These are phyloP conservation scores for Prunus mira DNA, from an alignment of 306 rosid genomes.

Conservation along the genomic window DNA sequence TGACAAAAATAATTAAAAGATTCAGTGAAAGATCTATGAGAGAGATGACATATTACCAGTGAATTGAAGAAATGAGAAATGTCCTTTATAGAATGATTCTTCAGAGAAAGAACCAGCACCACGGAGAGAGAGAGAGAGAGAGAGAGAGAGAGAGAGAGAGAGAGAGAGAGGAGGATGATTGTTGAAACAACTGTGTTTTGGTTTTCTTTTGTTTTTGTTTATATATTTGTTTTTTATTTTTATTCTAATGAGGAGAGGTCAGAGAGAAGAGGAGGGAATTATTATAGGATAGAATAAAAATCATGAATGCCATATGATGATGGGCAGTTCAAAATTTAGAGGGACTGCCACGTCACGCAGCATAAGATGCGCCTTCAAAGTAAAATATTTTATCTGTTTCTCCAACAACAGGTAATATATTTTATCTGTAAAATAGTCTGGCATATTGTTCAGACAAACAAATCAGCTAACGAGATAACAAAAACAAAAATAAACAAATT, in stretches of 20 bases:
- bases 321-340: no score
- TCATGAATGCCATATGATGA: neutral
- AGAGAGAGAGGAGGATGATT: no score
- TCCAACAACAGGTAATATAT: no score
- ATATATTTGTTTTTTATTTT: no score
- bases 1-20: slow-evolving; percentile 1
- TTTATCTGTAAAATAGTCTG: no score
- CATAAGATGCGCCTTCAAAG: neutral
- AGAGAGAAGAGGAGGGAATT: neutral
- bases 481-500: no score
- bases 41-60: slow-evolving; percentile 5
- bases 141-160: neutral
- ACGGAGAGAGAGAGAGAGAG: neutral
- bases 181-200: no score
- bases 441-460: no score
- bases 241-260: no score
- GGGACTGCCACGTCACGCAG: neutral
- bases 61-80: slow-evolving; percentile 3
- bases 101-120: neutral
- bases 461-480: no score
- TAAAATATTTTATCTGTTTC: no score
- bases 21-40: neutral
- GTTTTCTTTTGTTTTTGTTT: no score
- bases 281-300: neutral
- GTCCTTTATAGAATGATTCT: slow-evolving; percentile 11